Base-by-base conservation (phyloP, 2,329 filamentous ascomycete genomes). In the Neurospora sp. region DNA sequence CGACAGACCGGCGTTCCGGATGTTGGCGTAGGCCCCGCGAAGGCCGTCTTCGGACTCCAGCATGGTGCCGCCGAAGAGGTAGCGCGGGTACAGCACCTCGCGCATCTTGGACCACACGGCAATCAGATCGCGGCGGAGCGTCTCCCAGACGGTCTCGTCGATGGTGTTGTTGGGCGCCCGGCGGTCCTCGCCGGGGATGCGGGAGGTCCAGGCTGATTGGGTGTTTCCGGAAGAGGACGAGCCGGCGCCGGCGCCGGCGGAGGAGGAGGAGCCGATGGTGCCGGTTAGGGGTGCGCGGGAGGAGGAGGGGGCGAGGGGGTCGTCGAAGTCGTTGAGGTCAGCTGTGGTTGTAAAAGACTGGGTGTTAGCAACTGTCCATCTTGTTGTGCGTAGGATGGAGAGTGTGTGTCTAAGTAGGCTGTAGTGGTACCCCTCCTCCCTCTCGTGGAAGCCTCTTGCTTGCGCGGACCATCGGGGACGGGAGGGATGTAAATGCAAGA, bases 101-200 rank as follows among this genome's bases (percentile, higher is more conserved):
- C 92, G 90, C 90, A 99, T 93, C 86, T 99, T 99, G 82, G 93
- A 92, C 95, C 96, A 98, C 42, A 98, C 93, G 36, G 93, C 96
- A 8, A 95, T 82, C 74, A 99, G 83, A 80, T 99, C 96, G 75
- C 96, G 91, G 68, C 92, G 93, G 72, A 99, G 84, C n/a, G 96
- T 99, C 62, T 95, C 93, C 96, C 96, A 99, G 52, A 99, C 96
- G 1, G 90, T 90, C 82, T 99, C 96, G 80, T 99, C 96, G 80
- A 99, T 96, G 66, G 96, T 99, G 82, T 96, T 97, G 74, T 91
- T 89, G 8, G 93, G 88, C 17, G 96, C 94, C 73, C 91, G 88
- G 69, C 96, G 91, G 83, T 99, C 96, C 81, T 98, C 95, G 74
- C 96, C 96, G 2, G 91, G 91, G 78, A 99, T 96, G 71, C 90